A percentile compares a stretch with the other conserved stretches of the same genome.
Conservation (phyloP, 192 early-diverging fungal species). For the Entomortierella beljakovae region DNA sequence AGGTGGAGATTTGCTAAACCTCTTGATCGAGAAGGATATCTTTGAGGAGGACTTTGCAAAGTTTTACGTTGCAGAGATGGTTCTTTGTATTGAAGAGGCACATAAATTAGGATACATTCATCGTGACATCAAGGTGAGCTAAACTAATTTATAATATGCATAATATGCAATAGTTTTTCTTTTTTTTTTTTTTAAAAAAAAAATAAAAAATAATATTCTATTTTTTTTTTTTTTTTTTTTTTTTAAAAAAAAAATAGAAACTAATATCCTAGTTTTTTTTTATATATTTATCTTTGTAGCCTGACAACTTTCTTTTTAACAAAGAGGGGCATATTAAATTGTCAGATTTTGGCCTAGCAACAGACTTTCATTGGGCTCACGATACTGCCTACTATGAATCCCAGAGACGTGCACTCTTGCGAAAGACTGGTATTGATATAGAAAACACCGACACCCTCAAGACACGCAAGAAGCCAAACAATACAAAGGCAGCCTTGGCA, state of each 20-base stretch:
- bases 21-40: conserved; percentile 89
- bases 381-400: conserved; percentile 72
- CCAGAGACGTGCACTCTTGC: conserved; percentile 62
- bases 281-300: conserved; percentile 68
- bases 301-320: conserved; percentile 80
- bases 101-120: conserved; percentile 81
- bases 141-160: not conserved
- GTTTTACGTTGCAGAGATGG: conserved; percentile 93
- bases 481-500: conserved; percentile 34
- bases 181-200: too few relatives aligned
- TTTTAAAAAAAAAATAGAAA: too few relatives aligned
- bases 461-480: conserved; percentile 43
- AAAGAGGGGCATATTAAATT: conserved; percentile 73
- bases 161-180: too few relatives aligned
- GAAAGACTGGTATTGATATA: conserved; percentile 60
- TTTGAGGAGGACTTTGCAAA: conserved; percentile 82
- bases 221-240: too few relatives aligned
- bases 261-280: too few relatives aligned
- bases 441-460: conserved; percentile 57
- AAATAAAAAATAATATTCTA: not conserved
- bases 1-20: conserved; percentile 94
- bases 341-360: conserved; percentile 79
- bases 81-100: conserved; percentile 80
- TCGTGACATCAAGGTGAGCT: conserved; percentile 77
- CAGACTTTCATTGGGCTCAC: conserved; percentile 75